Evolutionary conservation across 2,329 filamentous ascomycete genomes (phyloP), one percentile per base, ranked within the genome.

Genomic region (Penicillium sp.): DNA sequence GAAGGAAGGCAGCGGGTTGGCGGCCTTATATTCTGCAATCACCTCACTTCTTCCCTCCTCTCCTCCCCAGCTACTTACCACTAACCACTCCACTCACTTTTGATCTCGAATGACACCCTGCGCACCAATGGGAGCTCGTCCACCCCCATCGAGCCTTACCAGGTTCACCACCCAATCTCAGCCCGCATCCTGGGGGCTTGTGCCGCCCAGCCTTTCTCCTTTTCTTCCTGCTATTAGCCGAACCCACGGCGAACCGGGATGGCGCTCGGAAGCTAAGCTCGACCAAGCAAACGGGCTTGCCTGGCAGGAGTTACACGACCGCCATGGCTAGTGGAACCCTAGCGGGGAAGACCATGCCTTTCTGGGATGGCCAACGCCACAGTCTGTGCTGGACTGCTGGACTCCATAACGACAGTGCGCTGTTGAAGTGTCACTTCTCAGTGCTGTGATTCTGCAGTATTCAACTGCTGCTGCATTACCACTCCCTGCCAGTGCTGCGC

Each of bases 241-340:
- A 8, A 17, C n/a, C 32, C n/a, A n/a, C 4, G n/a, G 7, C 4
- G 9, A 9, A 17, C n/a, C 32, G 7, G 32, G 17, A 34, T 34
- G n/a, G n/a, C n/a, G n/a, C n/a, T n/a, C n/a, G n/a, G 23, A 40
- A 24, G 13, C 39, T 42, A 42, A 30, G 24, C 39, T 42, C 18
- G 17, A 10, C 37, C n/a, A 40, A 40, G 37, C 37, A 26, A 27
- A 12, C 21, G 18, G 7, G 4, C 37, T 12, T 8, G 2, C 4
- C 21, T 17, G 12, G 7, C 8, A 15, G 17, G 6, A 3, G 2
- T 40, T 8, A 24, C 21, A 9, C 13, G 13, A 13, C 15, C 39
- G 15, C 23, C 3, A 12, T 42, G 39, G 39, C 29, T 42, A 24
- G 39, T 42, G 39, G 39, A 30, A 42, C 20, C 2, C 9, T 7